These are phyloP conservation scores for Clarkia xantiana DNA, from an alignment of 345 rosid genomes.

Conservation along the genomic window DNA sequence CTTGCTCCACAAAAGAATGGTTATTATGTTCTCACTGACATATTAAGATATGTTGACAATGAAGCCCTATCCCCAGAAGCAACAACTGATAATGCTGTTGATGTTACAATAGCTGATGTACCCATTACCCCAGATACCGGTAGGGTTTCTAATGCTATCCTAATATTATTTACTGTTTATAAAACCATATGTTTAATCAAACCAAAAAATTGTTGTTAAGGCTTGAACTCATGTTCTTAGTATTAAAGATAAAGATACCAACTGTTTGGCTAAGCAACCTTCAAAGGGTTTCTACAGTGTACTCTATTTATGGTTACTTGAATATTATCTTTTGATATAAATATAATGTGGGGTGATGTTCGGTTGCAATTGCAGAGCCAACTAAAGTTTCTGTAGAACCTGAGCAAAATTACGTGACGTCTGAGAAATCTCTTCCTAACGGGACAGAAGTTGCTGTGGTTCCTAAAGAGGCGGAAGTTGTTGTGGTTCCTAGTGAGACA, in stretches of 20 bases:
- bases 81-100: conserved; percentile 12
- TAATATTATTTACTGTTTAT: background rate
- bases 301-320: too few species aligned
- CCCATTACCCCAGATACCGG: conserved; percentile 23
- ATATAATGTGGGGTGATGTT: background rate
- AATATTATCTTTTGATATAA: background rate
- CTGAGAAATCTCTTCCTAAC: conserved; percentile 5
- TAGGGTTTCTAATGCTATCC: conserved; percentile 3
- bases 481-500: conserved; percentile 2
- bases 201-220: too few species aligned
- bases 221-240: too few species aligned
- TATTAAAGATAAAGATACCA: too few species aligned
- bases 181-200: too few species aligned
- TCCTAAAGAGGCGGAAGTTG: conserved; percentile 3
- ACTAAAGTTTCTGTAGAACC: conserved; percentile 2
- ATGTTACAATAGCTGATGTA: conserved; percentile 4
- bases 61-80: conserved; percentile 10
- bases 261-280: too few species aligned
- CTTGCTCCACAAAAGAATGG: conserved; percentile 50
- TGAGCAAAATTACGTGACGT: background rate
- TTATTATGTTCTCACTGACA: conserved; percentile 62
- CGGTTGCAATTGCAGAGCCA: conserved; percentile 18
- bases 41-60: conserved; percentile 43
- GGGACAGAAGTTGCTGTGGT: conserved; percentile 2
- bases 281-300: too few species aligned